Percentiles rank a stretch among this genome's conserved stretches.
Conservation (phyloP, 345 rosid genomes). For the Syzygium aromaticum region DNA sequence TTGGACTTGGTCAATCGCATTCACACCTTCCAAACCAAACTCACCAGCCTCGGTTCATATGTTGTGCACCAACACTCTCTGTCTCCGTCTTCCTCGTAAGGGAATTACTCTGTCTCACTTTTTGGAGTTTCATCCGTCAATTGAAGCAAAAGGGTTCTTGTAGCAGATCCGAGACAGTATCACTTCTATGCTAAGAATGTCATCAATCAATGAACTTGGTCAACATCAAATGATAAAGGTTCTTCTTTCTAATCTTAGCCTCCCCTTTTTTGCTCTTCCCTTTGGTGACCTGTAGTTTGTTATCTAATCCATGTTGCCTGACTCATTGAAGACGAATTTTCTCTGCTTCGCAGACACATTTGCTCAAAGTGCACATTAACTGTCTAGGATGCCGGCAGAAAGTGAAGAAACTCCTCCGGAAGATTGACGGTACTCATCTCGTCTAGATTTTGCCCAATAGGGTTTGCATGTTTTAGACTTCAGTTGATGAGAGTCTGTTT, state of each 20-base stretch:
- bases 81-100: neutral
- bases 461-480: neutral
- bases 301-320: neutral
- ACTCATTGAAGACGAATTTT: neutral
- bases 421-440: constrained; percentile 49
- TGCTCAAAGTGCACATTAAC: constrained; percentile 58
- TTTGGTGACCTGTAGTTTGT: neutral
- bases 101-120: neutral
- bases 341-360: constrained; percentile 31
- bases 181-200: constrained; percentile 13
- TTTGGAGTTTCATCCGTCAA: neutral
- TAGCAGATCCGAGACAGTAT: neutral
- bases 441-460: neutral
- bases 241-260: neutral
- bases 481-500: neutral
- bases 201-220: constrained; percentile 18
- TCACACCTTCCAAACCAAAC: neutral
- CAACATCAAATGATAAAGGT: constrained; percentile 30
- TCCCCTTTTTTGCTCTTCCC: neutral
- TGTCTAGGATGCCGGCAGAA: constrained; percentile 68
- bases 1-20: neutral
- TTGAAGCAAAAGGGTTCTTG: neutral
- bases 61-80: neutral
- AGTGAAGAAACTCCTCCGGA: constrained; percentile 60
- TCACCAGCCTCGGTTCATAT: neutral